phyloP scores from a whole-genome alignment of 2,329 filamentous ascomycete genomes.

The Teratosphaeria epicoccoides region DNA sequence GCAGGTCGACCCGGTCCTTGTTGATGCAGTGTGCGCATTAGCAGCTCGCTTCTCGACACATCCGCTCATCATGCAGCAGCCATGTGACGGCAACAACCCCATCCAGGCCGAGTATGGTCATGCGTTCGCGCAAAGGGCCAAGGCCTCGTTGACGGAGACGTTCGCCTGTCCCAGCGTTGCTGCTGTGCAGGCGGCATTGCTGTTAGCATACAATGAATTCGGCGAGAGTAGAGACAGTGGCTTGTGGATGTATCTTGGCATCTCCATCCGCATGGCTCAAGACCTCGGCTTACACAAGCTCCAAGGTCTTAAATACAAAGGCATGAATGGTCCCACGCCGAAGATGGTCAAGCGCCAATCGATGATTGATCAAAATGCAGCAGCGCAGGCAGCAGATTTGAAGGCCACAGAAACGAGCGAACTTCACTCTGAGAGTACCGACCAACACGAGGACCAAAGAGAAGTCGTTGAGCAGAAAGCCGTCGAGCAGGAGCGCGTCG shows the following conservation, averaged over 20 bases:
- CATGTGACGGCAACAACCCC: conserved; percentile 36
- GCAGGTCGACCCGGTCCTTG: conserved; percentile 69
- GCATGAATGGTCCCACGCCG: conserved; percentile 45
- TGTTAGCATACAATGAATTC: conserved; percentile 83
- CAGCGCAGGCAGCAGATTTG: background rate
- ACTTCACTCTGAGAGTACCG: conserved; percentile 21
- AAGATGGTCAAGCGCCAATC: conserved; percentile 39
- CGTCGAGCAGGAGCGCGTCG: conserved; percentile 69
- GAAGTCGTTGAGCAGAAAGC: conserved; percentile 40
- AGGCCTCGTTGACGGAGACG: conserved; percentile 70
- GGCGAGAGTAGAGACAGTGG: conserved; percentile 81
- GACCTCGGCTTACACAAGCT: conserved; percentile 73
- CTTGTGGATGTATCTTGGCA: conserved; percentile 86
- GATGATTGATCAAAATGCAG: conserved; percentile 11
- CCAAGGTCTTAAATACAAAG: conserved; percentile 56
- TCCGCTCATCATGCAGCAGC: conserved; percentile 41
- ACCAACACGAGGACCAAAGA: background rate
- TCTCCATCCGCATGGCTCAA: conserved; percentile 73
- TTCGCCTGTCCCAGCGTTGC: conserved; percentile 74
- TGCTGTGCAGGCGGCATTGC: conserved; percentile 70
- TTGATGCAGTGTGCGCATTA: conserved; percentile 75
- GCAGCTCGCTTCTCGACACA: conserved; percentile 67
- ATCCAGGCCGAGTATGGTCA: conserved; percentile 58
- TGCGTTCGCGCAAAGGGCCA: conserved; percentile 70
- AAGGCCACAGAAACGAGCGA: background rate